Base-by-base conservation (phyloP, 768 basidiomycete species). In the Podaxis mareebaensis region DNA sequence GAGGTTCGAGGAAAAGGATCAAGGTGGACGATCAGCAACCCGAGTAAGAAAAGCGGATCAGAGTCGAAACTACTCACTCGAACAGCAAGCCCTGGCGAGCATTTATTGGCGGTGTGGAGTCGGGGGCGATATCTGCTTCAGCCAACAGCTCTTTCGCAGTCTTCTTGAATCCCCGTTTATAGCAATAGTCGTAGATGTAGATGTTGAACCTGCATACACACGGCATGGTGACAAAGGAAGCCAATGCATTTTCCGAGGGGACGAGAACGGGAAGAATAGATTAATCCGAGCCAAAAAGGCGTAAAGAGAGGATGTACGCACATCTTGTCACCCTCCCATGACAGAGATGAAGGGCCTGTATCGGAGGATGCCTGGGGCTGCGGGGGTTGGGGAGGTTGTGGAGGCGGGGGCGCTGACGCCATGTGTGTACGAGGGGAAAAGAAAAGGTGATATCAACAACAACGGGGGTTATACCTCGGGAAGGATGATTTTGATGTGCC, bases 261-360 rank as follows among this genome's bases (percentile, higher is more conserved):
- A 36, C 33, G 39, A 39, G 26, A 42, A 52, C 24, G 48, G 33
- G 39, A 44, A 52, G 33, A 49, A 22, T 36, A 54, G 15, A 49
- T 67, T 52, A 64, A 58, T 42, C 51, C 39, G 44, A 53, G 44
- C 12, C 53, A 57, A 48, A 55, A 61, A 26, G 42, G 22, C 17
- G 42, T 46, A 52, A 65, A 62, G 61, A 54, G 52, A 59, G 65
- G 64, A 65, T 58, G 55, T 51, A 81, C 85, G 65, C 64, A 92
- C 92, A 93, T 93, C 77, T 81, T 89, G 78, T 93, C 92, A 61
- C 91, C 91, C 71, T 93, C 92, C 92, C 92, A 93, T 64, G 88
- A 85, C 22, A 86, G 71, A 42, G 69, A 33, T 17, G 69, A n/a
- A 48, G 40, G 26, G 56, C 17, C 60, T 12, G 63, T 61, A 54